Base-by-base conservation (phyloP, 2,329 filamentous ascomycete species). In the Sporothrix variecibatus region DNA sequence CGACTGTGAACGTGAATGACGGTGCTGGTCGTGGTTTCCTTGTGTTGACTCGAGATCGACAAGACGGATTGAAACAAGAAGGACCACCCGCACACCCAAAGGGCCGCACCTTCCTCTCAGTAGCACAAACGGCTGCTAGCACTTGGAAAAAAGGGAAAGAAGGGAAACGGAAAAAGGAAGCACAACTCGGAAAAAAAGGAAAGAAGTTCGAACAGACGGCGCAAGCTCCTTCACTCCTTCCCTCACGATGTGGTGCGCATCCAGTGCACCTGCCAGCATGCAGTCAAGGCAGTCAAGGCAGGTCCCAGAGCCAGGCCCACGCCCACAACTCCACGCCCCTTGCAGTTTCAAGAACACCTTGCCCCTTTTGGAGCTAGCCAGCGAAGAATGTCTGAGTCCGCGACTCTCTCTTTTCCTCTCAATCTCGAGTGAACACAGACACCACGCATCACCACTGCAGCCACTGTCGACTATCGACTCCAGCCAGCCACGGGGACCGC, bases 381-480 rank as follows among this genome's bases (percentile, higher is more conserved):
- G 20, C n/a, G 17, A 56, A 38, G 23, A 53, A 26, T 70, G 67
- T 56, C 67, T 26, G 67, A 56, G 20, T 40, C 17, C 43, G 43
- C 28, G 49, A 23, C 46, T 43, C 38, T 26, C 34, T 62, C 17
- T 38, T 28, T 23, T 9, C 12, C 38, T 46, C 31, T 40, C 58
- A n/a, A n/a, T 38, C 17, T 65, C 56, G 20, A 26, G 38, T 65
- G 34, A 65, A 65, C 62, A 67, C 62, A 28, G 56, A 34, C 56
- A 67, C 3, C 38, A 26, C 51, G 9, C 51, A 56, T 28, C 8
- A 56, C 51, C 38, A 20, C 62, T 62, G 38, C 62, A 67, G 62
- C 62, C 62, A 67, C 62, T 28, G 28, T 67, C 38, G 62, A 67
- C 62, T 28, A 46, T 67, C 38, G 62, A 67, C 62, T 67, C 62